phyloP scores from a whole-genome alignment of 306 rosid species.

The Lagenaria siceraria region DNA sequence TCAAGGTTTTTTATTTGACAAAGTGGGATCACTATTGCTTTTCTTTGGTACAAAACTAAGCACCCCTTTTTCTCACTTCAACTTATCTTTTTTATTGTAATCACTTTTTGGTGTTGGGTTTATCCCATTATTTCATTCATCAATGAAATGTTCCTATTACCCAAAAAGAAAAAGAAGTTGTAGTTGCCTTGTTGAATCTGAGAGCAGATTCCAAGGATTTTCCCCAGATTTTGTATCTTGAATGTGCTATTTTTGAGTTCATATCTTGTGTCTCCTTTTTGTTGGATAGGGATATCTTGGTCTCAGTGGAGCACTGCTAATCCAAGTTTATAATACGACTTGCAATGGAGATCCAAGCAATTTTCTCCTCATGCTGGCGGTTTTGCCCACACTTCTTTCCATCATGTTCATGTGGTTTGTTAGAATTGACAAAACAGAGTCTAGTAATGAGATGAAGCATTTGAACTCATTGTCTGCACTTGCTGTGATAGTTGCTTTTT shows the following conservation, averaged over 20 bases:
- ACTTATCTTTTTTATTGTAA: too few relatives aligned
- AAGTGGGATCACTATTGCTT: too few relatives aligned
- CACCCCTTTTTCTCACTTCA: too few relatives aligned
- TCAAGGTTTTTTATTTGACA: neutral
- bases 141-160: too few relatives aligned
- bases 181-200: neutral
- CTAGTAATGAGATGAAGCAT: conserved; percentile 40
- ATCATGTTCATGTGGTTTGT: conserved; percentile 44
- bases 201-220: neutral
- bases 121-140: too few relatives aligned
- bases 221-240: neutral
- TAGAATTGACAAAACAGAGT: conserved; percentile 40
- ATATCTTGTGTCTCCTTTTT: neutral
- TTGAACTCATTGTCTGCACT: conserved; percentile 44
- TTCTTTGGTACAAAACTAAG: too few relatives aligned
- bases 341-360: conserved; percentile 49
- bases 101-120: too few relatives aligned
- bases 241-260: neutral
- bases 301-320: conserved; percentile 78
- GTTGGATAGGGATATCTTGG: conserved; percentile 74
- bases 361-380: conserved; percentile 57
- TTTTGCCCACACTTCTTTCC: conserved; percentile 45
- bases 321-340: conserved; percentile 46
- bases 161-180: neutral
- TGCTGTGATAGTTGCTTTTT: conserved; percentile 44